These are phyloP conservation scores for Luzula sylvatica DNA, from an alignment of 176 grass and related monocot genomes.

Conservation along the genomic window DNA sequence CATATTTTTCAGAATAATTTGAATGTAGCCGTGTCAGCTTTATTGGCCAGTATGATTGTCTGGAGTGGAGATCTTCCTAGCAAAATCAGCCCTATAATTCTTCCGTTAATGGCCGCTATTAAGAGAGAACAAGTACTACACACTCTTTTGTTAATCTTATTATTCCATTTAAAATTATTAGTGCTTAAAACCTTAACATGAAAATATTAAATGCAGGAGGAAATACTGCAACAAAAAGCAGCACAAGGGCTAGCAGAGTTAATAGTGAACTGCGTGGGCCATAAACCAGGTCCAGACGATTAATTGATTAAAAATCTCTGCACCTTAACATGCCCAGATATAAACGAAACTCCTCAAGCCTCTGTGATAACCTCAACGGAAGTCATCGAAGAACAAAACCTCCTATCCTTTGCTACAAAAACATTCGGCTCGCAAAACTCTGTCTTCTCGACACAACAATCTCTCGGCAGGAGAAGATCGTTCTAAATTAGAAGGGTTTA, in stretches of 20 bases:
- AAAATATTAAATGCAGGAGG: constrained; percentile 61
- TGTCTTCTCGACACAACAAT: constrained; percentile 44
- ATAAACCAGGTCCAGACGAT: constrained; percentile 92
- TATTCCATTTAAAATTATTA: background rate
- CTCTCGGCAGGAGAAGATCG: constrained; percentile 54
- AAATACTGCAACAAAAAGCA: constrained; percentile 93
- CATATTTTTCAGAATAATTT: constrained; percentile 80
- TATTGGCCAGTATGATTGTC: constrained; percentile 78
- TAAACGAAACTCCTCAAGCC: constrained; percentile 79
- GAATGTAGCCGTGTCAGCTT: constrained; percentile 77
- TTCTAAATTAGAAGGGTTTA: constrained; percentile 71
- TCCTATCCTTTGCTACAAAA: constrained; percentile 64
- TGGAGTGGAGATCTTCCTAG: constrained; percentile 84
- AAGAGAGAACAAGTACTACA: constrained; percentile 81
- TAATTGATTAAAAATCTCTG: constrained; percentile 93
- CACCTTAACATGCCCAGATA: constrained; percentile 72
- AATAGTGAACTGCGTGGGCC: constrained; percentile 81
- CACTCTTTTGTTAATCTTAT: background rate
- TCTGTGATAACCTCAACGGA: constrained; percentile 83
- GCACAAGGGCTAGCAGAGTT: constrained; percentile 94
- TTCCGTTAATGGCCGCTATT: constrained; percentile 97
- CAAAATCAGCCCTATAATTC: constrained; percentile 90
- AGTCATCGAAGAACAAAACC: constrained; percentile 82
- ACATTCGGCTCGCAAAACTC: constrained; percentile 26
- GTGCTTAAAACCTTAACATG: background rate